These are phyloP conservation scores for Salix koriyanagi DNA, from an alignment of 345 rosid genomes.

Conservation along the genomic window DNA sequence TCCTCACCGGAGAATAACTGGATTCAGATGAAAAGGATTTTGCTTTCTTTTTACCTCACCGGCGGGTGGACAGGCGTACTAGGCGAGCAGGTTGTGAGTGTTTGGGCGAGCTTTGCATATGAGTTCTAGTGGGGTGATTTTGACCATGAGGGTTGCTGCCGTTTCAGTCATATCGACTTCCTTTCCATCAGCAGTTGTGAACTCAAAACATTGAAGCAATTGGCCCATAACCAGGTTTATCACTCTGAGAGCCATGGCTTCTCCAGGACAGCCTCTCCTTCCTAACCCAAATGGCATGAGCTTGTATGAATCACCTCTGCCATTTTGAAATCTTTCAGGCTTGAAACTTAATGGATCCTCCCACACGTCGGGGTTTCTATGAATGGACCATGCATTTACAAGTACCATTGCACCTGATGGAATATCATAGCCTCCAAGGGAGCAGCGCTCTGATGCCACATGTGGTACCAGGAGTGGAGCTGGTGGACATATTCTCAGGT, in stretches of 20 bases:
- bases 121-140: conserved; percentile 9
- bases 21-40: background rate
- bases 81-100: background rate
- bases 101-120: background rate
- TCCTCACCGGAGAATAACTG: background rate
- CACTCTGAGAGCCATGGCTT: conserved; percentile 19
- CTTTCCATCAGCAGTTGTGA: conserved; percentile 11
- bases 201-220: conserved; percentile 31
- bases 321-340: conserved; percentile 14
- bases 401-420: conserved; percentile 7
- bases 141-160: background rate
- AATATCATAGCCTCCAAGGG: conserved; percentile 5
- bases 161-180: conserved; percentile 24
- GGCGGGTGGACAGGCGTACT: background rate
- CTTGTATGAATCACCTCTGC: background rate
- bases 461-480: conserved; percentile 19
- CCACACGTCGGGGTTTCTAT: conserved; percentile 19
- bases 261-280: conserved; percentile 27
- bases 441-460: conserved; percentile 12
- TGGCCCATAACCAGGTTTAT: conserved; percentile 14
- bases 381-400: conserved; percentile 22
- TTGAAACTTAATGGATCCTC: conserved; percentile 11
- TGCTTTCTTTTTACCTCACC: background rate
- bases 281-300: conserved; percentile 31
- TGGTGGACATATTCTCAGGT: conserved; percentile 4